A percentile compares a stretch with the other conserved stretches of the same genome.
These are phyloP conservation scores for Penicillium nordicum DNA, from an alignment of 2,329 filamentous ascomycete genomes.

Conservation along the genomic window DNA sequence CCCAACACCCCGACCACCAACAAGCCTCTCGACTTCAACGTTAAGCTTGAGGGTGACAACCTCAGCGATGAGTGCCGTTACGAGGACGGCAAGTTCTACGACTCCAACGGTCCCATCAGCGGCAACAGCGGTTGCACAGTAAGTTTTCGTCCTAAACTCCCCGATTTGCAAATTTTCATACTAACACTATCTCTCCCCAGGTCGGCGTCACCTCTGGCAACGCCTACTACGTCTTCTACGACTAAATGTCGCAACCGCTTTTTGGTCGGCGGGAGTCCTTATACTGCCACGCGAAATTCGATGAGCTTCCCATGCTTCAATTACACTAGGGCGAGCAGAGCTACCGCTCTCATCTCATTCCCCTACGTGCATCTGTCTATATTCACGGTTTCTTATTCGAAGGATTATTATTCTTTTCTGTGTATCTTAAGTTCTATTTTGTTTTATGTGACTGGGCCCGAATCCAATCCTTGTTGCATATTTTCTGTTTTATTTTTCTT, in stretches of 20 bases:
- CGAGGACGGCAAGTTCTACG: slow-evolving; percentile 61
- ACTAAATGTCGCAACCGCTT: slow-evolving; percentile 11
- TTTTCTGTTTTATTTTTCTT: slow-evolving; percentile 14
- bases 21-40: slow-evolving; percentile 70
- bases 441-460: slow-evolving; percentile 24
- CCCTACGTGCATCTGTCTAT: slow-evolving; percentile 22
- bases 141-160: slow-evolving; percentile 44
- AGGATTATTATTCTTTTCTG: slow-evolving; percentile 31
- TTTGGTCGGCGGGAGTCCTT: slow-evolving; percentile 7
- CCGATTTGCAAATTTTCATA: slow-evolving; percentile 3
- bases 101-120: slow-evolving; percentile 44
- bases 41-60: slow-evolving; percentile 68
- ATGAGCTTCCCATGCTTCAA: slow-evolving; percentile 10
- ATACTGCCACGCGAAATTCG: slow-evolving; percentile 11
- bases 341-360: slow-evolving; percentile 10
- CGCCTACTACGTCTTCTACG: slow-evolving; percentile 49
- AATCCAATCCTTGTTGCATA: slow-evolving; percentile 27
- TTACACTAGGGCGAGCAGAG: not conserved
- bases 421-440: slow-evolving; percentile 38
- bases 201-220: slow-evolving; percentile 50
- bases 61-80: slow-evolving; percentile 62
- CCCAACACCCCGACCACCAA: slow-evolving; percentile 73
- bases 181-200: slow-evolving; percentile 29
- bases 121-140: slow-evolving; percentile 71
- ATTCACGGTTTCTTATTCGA: slow-evolving; percentile 29